phyloP scores from a whole-genome alignment of 495 filamentous ascomycete genomes.

The Neurospora sp. region DNA sequence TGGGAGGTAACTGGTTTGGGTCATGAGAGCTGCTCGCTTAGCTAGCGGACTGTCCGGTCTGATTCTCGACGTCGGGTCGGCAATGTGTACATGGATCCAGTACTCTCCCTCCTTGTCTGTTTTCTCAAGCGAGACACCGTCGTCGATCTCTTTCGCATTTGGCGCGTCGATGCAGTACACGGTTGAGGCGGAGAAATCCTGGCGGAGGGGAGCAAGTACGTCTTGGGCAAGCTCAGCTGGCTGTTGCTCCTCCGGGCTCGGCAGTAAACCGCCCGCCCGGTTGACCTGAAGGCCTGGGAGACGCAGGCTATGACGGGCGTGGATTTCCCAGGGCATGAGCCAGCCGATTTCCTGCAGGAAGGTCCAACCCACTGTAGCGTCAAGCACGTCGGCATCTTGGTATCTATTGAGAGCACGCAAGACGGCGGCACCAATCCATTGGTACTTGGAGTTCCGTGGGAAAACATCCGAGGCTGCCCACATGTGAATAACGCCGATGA shows the following conservation, averaged over 20 bases:
- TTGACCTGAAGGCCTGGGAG: conserved; percentile 41
- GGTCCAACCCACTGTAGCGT: conserved; percentile 46
- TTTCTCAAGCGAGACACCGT: conserved; percentile 72
- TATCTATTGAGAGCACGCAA: conserved; percentile 67
- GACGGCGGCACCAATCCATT: conserved; percentile 57
- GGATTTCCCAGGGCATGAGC: conserved; percentile 71
- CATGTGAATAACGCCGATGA: conserved; percentile 62
- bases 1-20: conserved; percentile 62
- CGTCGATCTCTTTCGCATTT: conserved; percentile 71
- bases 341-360: conserved; percentile 84
- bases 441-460: conserved; percentile 31
- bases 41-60: conserved; percentile 44
- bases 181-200: conserved; percentile 57
- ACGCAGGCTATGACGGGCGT: conserved; percentile 47
- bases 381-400: conserved; percentile 41
- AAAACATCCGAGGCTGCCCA: conserved; percentile 52
- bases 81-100: conserved; percentile 86
- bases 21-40: conserved; percentile 52
- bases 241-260: conserved; percentile 21
- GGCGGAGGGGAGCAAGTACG: conserved; percentile 49
- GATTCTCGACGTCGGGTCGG: conserved; percentile 88
- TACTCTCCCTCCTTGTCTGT: conserved; percentile 46
- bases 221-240: conserved; percentile 21
- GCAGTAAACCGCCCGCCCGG: conserved; percentile 26
- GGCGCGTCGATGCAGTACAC: conserved; percentile 79